Evolutionary conservation across 2,329 filamentous ascomycete species (phyloP).

Genomic region (Dactylonectria estremocensis): DNA sequence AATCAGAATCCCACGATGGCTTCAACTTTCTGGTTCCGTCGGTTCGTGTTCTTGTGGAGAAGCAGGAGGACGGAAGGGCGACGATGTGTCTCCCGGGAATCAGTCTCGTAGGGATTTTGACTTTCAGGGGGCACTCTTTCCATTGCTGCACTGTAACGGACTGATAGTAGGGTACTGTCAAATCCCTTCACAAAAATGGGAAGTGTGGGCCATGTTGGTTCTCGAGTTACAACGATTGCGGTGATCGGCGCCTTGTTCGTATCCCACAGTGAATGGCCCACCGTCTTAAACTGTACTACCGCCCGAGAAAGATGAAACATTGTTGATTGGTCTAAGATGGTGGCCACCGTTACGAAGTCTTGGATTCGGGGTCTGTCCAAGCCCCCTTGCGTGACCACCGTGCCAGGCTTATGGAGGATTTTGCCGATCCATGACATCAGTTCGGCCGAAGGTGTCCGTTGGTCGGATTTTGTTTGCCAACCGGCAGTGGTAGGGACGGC

Average conservation of each 20-base stretch:
- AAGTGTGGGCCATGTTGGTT: constrained; percentile 37
- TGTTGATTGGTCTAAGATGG: constrained; percentile 38
- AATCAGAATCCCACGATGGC: constrained; percentile 41
- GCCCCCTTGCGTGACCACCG: constrained; percentile 14
- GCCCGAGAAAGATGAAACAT: constrained; percentile 10
- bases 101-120: neutral
- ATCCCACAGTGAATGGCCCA: constrained; percentile 33
- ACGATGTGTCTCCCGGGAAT: neutral
- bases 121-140: neutral
- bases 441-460: constrained; percentile 38
- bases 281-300: constrained; percentile 42
- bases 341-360: constrained; percentile 42
- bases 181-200: constrained; percentile 36
- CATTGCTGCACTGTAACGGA: neutral
- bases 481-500: constrained; percentile 32
- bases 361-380: constrained; percentile 15
- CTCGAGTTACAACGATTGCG: constrained; percentile 21
- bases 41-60: constrained; percentile 20
- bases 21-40: constrained; percentile 30
- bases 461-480: constrained; percentile 37
- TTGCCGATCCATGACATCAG: constrained; percentile 55
- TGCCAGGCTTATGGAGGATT: constrained; percentile 31
- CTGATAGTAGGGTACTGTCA: too few relatives aligned
- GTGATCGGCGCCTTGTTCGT: constrained; percentile 37
- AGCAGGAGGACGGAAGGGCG: constrained; percentile 19